Base-by-base conservation (phyloP, 1,284 basidiomycete species). In the Fistulinella cinereoalba region DNA sequence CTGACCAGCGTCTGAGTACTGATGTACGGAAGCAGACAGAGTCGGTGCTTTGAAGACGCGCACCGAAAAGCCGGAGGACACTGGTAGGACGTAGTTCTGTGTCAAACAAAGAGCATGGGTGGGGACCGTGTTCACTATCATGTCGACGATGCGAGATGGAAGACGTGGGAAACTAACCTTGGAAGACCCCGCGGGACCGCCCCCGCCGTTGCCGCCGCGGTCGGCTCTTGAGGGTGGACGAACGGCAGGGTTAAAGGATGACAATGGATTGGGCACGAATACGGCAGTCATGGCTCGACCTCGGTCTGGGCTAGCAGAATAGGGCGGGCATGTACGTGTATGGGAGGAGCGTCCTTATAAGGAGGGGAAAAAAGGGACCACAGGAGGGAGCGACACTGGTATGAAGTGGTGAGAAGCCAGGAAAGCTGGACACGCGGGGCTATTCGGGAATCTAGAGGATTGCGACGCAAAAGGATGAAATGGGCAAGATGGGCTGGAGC, bases 1-100 rank as follows among this genome's bases (percentile, higher is more conserved):
- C 24, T 63, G 60, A 60, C 62, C 44, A 13, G 46, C 38, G 29
- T 46, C 51, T 61, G 37, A 69, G 57, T 67, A 68, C 29, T 70
- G 64, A 52, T 49, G 62, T 41, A 51, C 43, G 41, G 68, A 55
- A 47, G 68, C 60, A 42, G 66, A 61, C 53, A 69, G 55, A 37
- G 69, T 62, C 12, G 77, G 73, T 5, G 66, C 67, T 65, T 80
- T 79, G 64, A 79, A 76, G 23, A 77, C 66, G 49, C 72, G 74
- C 37, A 79, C 71, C 46, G 74, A 67, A 57, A 79, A 76, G 23
- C 73, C 73, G 52, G 71, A 71, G 27, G 71, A 68, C 13, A 70
- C 60, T 54, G 71, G 67, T 9, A 67, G 39, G 43, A 61, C 49
- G 52, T 62, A 71, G 52, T 57, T 62, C 67, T 72, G 54, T 46